Conservation (phyloP, 2,329 filamentous ascomycete species). For the Coniochaeta hoffmannii region DNA sequence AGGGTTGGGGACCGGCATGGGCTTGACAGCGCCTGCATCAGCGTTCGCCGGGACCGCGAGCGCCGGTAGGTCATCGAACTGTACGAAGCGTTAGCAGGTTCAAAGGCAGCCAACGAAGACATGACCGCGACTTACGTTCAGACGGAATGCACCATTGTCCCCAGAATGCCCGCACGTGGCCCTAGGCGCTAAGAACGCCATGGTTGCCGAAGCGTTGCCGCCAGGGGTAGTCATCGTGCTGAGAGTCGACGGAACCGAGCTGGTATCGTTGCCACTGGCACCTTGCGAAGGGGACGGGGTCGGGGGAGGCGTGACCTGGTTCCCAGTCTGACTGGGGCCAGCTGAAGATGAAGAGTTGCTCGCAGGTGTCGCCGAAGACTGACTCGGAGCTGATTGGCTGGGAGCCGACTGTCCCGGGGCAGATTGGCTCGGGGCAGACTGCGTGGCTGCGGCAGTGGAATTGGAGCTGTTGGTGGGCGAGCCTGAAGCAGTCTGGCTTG, state of each 20-base stretch:
- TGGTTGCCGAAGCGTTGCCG: neutral
- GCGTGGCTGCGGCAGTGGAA: neutral
- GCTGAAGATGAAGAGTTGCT: neutral
- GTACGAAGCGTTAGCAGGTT: neutral
- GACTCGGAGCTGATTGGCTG: neutral
- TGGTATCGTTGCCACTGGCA: neutral
- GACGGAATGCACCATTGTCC: slow-evolving; percentile 6
- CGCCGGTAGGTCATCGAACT: slow-evolving; percentile 16
- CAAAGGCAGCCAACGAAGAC: neutral
- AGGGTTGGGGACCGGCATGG: slow-evolving; percentile 11
- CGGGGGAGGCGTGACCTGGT: neutral
- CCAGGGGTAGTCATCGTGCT: neutral
- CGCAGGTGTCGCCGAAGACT: neutral
- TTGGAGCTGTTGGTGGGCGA: neutral
- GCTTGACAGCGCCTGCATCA: neutral
- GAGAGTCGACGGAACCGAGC: neutral
- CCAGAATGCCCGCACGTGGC: slow-evolving; percentile 6
- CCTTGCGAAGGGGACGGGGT: neutral
- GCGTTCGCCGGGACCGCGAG: slow-evolving; percentile 1
- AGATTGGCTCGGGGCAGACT: neutral
- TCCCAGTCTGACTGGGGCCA: neutral
- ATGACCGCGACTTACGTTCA: slow-evolving; percentile 9
- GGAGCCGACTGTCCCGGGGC: neutral
- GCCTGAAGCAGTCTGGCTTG: neutral
- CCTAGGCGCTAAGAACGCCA: neutral